Evolutionary conservation across 2,329 filamentous ascomycete genomes (phyloP), one percentile per base, ranked within the genome.

Genomic region (Penicillium hordei): DNA sequence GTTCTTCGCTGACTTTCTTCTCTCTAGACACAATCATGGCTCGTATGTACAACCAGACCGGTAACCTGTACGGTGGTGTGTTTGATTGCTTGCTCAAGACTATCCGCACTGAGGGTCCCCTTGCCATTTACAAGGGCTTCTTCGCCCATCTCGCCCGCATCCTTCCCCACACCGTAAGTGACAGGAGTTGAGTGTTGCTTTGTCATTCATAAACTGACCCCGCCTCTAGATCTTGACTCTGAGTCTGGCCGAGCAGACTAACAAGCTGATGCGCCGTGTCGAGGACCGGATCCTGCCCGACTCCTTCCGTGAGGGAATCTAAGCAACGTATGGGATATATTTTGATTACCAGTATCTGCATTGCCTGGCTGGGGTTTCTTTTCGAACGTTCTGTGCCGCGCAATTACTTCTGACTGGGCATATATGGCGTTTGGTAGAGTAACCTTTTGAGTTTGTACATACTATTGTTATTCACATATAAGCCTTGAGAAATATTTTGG

Each of bases 41-140:
- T 61, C 89, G 94, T 62, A 88, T 99, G 82, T 99, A 99, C 82
- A 99, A 99, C 80, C 94, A 99, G 76, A 96, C 93, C 61, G 94
- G 94, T 52, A 96, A 97, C 73, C 83, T 99, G n/a, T 99, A 99
- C 81, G 88, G 84, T 66, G 90, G 93, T 58, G 91, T 95, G 5
- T 90, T 96, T 62, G 94, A 99, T 78, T 99, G 94, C 74, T 77
- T 97, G 59, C 86, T 84, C 73, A 93, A 96, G 79, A 99, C 94
- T 0, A 83, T 99, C 60, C 89, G 88, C 72, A 96, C 91, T 0
- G 94, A 99, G 75, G 94, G 94, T 23, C 69, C 96, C 52, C 78
- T 97, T 46, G 94, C 94, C 60, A 90, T 99, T 58, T 99, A 99
- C 82, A 99, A 99, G 81, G 94, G 94, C 58, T 97, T 95, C 81